Base-by-base conservation (phyloP, 2,329 filamentous ascomycete genomes). In the Aphanoascus verrucosus region DNA sequence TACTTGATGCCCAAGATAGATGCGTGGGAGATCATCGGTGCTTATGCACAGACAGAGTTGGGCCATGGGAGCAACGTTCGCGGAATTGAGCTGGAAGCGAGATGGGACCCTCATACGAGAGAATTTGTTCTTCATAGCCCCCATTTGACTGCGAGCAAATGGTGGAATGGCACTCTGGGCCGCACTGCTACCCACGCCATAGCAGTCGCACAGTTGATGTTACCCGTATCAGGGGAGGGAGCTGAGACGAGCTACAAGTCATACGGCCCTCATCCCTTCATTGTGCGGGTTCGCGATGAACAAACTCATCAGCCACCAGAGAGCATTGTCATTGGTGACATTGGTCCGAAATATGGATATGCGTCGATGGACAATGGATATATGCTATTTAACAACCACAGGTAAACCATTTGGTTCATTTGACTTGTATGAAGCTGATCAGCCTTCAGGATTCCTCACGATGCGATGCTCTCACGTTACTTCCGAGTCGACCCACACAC, bases 141-240 rank as follows among this genome's bases (percentile, higher is more conserved):
- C 20, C 68, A 68, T 46, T 58, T 75, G 15, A 74, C 73, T 1
- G 69, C 73, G 5, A 73, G 68, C 56, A 75, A 76, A 60, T 75
- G 71, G 72, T 75, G 73, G 72, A 75, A 75, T 60, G 73, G 72
- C 1, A 67, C 67, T 1, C 68, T 75, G 68, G 72, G 72, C 2
- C 62, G 72, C 38, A 75, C 71, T 7, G 73, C 73, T 19, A 75
- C 73, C 54, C 72, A 75, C 64, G 71, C 73, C 34, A 74, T 76
- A 52, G 71, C 75, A 1, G 69, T 76, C 20, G 73, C 73, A 55
- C 73, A 75, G 57, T 61, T 75, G 0, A 62, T 73, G 19, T 60
- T 75, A 11, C 72, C 55, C 38, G 37, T 54, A 49, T 19, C 44
- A 9, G 58, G 52, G 7, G 70, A 40, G 57, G 63, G 58, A 55